Base-by-base conservation (phyloP, 257 asterid genomes). In the Primulina huaijiensis region DNA sequence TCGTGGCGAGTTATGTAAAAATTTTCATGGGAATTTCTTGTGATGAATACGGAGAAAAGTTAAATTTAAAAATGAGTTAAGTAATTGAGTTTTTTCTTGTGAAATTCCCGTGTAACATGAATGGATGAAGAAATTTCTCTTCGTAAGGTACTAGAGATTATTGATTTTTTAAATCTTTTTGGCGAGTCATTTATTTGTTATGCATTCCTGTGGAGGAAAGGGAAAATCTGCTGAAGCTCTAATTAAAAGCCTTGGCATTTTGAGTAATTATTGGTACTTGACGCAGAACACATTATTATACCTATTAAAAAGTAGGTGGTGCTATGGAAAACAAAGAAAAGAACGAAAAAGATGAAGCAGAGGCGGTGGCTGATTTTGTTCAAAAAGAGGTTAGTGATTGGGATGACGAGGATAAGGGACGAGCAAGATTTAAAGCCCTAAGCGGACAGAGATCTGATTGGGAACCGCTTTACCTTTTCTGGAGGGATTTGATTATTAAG, bases 371-470 rank as follows among this genome's bases (percentile, higher is more conserved):
- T 67, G 85, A 79, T 19, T 89, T 87, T 38, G 67, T 89, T 29
- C 74, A 78, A 64, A 69, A 68, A 60, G 85, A 88, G 75, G 85
- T 92, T 3, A 69, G 7, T 11, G 94, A 90, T 53, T 92, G 96
- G 96, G 89, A 92, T 75, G 89, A 92, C 69, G 92, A 83, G 21
- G 80, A 62, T 27, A 85, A 68, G 77, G 71, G 64, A 29, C 83
- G 77, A 58, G 84, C 87, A 4, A 75, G 87, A 64, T 92, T 83
- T 82, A 89, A 87, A 74, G 96, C 92, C 4, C 83, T 92, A 53
- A 89, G 94, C 79, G 98, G 98, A 17, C 98, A 88, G 88, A 79
- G 88, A 62, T 82, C 86, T 35, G 98, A 89, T 74, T 92, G 96
- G 96, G 89, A 88, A 30, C 73, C 84, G 43, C 90, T 86, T 60